phyloP scores from a whole-genome alignment of 2,329 filamentous ascomycete genomes.

The Beauveria scarabaeidicola region DNA sequence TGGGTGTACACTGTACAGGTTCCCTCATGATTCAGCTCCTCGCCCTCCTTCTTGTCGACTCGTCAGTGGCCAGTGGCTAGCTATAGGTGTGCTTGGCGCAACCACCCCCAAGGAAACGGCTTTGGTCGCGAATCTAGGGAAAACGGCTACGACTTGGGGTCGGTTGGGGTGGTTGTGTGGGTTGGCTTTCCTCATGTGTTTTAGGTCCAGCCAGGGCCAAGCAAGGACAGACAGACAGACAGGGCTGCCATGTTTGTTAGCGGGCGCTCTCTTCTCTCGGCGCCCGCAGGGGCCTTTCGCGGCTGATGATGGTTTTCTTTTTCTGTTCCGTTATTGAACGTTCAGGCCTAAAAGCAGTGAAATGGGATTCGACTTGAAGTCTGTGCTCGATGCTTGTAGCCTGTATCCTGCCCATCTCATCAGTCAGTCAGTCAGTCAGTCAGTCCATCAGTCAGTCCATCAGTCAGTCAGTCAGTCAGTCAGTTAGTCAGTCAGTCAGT shows the following conservation, averaged over 20 bases:
- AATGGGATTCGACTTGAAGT: not conserved
- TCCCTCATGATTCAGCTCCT: not conserved
- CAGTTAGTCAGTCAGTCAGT: not conserved
- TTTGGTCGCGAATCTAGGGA: conserved; percentile 9
- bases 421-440: too few relatives aligned
- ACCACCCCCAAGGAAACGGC: not conserved
- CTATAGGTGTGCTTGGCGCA: not conserved
- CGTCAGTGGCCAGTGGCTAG: not conserved
- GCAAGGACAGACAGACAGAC: conserved; percentile 1
- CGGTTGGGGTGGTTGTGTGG: conserved; percentile 6
- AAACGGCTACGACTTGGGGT: conserved; percentile 9
- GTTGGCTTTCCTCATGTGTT: not conserved
- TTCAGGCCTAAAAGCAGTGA: not conserved
- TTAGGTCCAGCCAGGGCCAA: not conserved
- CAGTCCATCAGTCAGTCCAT: not conserved
- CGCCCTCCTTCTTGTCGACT: not conserved
- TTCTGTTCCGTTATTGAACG: not conserved
- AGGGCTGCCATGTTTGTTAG: conserved; percentile 9
- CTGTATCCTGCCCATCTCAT: not conserved
- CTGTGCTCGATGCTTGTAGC: not conserved
- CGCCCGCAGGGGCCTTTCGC: not conserved
- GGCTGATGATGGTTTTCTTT: not conserved
- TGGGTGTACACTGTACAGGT: not conserved
- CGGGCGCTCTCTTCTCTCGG: not conserved
- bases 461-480: not conserved